Conservation (phyloP, 495 filamentous ascomycete species). For the Aspergillus coremiiformis region DNA sequence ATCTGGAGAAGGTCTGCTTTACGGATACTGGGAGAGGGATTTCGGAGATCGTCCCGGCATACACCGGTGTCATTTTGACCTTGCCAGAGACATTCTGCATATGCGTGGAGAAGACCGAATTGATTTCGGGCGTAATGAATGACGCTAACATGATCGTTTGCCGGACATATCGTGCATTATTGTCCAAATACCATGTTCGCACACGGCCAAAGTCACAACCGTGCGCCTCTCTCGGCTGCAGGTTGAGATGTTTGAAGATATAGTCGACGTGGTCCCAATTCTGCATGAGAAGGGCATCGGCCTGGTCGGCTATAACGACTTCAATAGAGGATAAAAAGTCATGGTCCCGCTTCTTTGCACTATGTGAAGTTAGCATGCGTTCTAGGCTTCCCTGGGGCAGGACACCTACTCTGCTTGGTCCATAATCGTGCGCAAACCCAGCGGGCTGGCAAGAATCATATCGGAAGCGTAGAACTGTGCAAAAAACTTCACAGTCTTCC, state of each 20-base stretch:
- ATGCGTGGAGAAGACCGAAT: constrained; percentile 64
- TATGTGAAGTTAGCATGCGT: constrained; percentile 15
- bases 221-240: constrained; percentile 82
- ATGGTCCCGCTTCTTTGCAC: constrained; percentile 69
- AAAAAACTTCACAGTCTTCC: constrained; percentile 92
- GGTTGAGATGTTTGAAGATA: constrained; percentile 86
- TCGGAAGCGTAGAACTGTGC: constrained; percentile 94
- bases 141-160: constrained; percentile 75
- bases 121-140: constrained; percentile 85
- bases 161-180: constrained; percentile 67
- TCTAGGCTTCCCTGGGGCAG: background rate
- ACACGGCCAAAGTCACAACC: constrained; percentile 92
- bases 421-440: constrained; percentile 84
- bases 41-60: constrained; percentile 58
- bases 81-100: constrained; percentile 77
- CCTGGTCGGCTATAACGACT: constrained; percentile 81
- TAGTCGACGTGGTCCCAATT: constrained; percentile 95
- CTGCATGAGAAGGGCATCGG: constrained; percentile 91
- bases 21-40: constrained; percentile 58
- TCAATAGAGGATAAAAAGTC: constrained; percentile 94
- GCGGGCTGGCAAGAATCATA: constrained; percentile 81
- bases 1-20: constrained; percentile 86
- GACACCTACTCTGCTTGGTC: constrained; percentile 55
- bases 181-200: constrained; percentile 85
- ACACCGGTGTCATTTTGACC: constrained; percentile 57